Percentiles rank a stretch among this genome's conserved stretches.
phyloP scores from a whole-genome alignment of 176 grass and related monocot genomes.

The Rhynchospora breviuscula region DNA sequence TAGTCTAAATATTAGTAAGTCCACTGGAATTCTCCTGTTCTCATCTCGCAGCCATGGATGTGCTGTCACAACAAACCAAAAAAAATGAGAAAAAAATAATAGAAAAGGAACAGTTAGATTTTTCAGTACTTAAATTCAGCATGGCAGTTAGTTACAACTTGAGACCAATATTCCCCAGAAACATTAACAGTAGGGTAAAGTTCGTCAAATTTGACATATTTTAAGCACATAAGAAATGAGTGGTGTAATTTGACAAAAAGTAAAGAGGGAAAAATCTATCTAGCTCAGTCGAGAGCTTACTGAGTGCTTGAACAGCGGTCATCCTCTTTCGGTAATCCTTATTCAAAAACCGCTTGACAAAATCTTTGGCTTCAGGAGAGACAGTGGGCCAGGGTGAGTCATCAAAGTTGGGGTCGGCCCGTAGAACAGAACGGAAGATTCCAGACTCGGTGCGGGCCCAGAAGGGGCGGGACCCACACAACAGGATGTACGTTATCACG shows the following conservation, averaged over 20 bases:
- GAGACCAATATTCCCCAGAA: neutral
- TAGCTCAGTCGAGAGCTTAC: slow-evolving; percentile 46
- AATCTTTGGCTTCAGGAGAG: slow-evolving; percentile 85
- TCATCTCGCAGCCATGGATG: slow-evolving; percentile 88
- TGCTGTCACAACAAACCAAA: slow-evolving; percentile 26
- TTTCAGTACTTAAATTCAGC: neutral
- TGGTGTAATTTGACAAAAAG: neutral
- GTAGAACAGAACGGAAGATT: slow-evolving; percentile 96
- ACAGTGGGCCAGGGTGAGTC: slow-evolving; percentile 95
- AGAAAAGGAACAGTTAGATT: neutral
- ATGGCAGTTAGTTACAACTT: neutral
- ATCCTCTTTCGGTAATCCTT: slow-evolving; percentile 99
- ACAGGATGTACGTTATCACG: slow-evolving; percentile 93
- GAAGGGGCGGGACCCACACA: slow-evolving; percentile 93
- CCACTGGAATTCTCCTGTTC: slow-evolving; percentile 64
- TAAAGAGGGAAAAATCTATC: neutral
- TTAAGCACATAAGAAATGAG: neutral
- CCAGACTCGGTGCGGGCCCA: slow-evolving; percentile 99
- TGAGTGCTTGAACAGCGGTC: slow-evolving; percentile 96
- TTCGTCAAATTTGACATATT: neutral
- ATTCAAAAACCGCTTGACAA: slow-evolving; percentile 93
- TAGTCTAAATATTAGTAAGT: slow-evolving; percentile 80
- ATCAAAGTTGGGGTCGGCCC: slow-evolving; percentile 91
- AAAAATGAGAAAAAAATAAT: neutral
- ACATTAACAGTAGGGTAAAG: neutral